These are phyloP conservation scores for Verticillium longisporum DNA, from an alignment of 2,329 filamentous ascomycete genomes.

Conservation along the genomic window DNA sequence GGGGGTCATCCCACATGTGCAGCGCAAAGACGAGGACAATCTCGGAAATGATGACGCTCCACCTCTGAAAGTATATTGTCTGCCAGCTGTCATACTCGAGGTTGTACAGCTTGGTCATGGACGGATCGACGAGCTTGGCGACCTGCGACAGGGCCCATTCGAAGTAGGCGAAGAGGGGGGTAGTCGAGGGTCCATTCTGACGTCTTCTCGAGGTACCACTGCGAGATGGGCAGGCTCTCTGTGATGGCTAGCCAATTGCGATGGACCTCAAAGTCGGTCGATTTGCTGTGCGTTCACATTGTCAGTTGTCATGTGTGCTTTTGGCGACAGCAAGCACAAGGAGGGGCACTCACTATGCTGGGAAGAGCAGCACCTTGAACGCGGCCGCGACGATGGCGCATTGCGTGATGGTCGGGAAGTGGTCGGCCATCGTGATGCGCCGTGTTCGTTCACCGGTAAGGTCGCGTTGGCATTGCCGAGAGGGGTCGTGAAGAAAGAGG, in stretches of 20 bases:
- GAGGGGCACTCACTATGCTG: slow-evolving; percentile 67
- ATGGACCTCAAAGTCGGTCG: slow-evolving; percentile 98
- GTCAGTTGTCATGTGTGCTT: slow-evolving; percentile 1
- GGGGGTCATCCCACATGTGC: slow-evolving; percentile 46
- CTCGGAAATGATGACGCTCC: slow-evolving; percentile 82
- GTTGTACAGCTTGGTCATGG: slow-evolving; percentile 75
- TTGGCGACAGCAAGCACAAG: background rate
- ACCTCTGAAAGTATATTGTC: slow-evolving; percentile 86
- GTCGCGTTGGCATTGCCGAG: slow-evolving; percentile 9
- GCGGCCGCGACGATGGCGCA: slow-evolving; percentile 80
- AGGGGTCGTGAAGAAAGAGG: background rate
- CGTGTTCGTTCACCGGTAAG: background rate
- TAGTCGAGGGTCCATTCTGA: slow-evolving; percentile 99
- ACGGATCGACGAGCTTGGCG: slow-evolving; percentile 69
- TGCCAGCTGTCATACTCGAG: slow-evolving; percentile 86
- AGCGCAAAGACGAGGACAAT: slow-evolving; percentile 78
- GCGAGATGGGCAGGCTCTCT: slow-evolving; percentile 73
- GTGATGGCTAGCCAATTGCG: slow-evolving; percentile 98
- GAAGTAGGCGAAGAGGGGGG: slow-evolving; percentile 95
- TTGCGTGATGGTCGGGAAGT: slow-evolving; percentile 82
- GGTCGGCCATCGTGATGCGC: slow-evolving; percentile 58
- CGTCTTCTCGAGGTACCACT: slow-evolving; percentile 97
- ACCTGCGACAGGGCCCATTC: slow-evolving; percentile 86
- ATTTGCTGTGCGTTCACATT: slow-evolving; percentile 60
- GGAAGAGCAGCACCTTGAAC: slow-evolving; percentile 87